A percentile compares a stretch with the other conserved stretches of the same genome.
Evolutionary conservation across 2,329 filamentous ascomycete genomes (phyloP).

Genomic region (Thelonectria blattea): DNA sequence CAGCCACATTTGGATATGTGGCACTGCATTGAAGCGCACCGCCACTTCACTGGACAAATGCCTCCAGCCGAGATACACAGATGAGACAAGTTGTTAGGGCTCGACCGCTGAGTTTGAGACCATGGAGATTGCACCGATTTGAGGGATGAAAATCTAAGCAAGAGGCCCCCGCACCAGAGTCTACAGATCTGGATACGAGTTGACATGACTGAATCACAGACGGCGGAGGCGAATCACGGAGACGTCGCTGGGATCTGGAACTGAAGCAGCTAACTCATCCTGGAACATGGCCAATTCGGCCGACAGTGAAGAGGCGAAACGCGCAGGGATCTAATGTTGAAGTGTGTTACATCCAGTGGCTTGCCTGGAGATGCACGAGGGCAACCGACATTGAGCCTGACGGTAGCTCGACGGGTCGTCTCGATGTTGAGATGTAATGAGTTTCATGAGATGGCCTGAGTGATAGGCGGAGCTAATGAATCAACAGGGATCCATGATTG

Average conservation of each 20-base stretch:
- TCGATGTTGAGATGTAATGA: slow-evolving; percentile 1
- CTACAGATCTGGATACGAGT: slow-evolving; percentile 7
- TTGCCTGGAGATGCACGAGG: slow-evolving; percentile 10
- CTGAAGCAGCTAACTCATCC: slow-evolving; percentile 19
- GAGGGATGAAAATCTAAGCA: slow-evolving; percentile 9
- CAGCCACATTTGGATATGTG: slow-evolving; percentile 8
- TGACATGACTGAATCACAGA: not conserved
- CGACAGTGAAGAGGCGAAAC: slow-evolving; percentile 12
- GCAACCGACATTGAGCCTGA: slow-evolving; percentile 2
- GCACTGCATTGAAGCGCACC: not conserved
- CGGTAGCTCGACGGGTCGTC: slow-evolving; percentile 3
- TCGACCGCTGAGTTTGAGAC: slow-evolving; percentile 1
- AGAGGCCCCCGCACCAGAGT: not conserved
- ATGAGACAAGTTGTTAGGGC: slow-evolving; percentile 3
- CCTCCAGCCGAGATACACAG: not conserved
- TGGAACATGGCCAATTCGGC: slow-evolving; percentile 15
- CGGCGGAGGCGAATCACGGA: slow-evolving; percentile 15
- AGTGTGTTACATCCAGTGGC: slow-evolving; percentile 18
- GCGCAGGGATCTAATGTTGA: slow-evolving; percentile 19
- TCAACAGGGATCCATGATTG: not conserved
- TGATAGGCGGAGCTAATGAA: not conserved
- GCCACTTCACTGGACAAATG: no score
- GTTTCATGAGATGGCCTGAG: not conserved
- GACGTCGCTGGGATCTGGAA: slow-evolving; percentile 17
- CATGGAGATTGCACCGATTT: not conserved